phyloP scores from a whole-genome alignment of 2,329 filamentous ascomycete species.

The Arthroderma sp. region DNA sequence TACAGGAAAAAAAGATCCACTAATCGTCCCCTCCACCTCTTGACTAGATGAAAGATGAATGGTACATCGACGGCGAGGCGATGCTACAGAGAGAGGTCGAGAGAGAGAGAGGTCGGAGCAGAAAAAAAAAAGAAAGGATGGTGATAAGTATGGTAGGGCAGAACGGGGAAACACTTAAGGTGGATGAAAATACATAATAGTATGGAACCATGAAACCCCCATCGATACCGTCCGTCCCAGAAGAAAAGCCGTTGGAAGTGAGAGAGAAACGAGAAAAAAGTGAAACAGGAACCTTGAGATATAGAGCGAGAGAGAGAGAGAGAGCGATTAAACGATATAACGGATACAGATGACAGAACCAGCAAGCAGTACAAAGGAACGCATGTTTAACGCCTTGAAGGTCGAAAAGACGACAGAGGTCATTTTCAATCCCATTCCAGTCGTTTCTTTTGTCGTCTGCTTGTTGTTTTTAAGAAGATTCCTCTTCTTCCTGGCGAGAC shows the following conservation, averaged over 20 bases:
- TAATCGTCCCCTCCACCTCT: background rate
- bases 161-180: constrained; percentile 2
- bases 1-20: background rate
- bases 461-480: constrained; percentile 11
- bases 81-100: background rate
- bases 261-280: background rate
- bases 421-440: background rate
- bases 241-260: background rate
- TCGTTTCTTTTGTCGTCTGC: background rate
- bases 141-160: background rate
- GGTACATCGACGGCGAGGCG: background rate
- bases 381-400: background rate
- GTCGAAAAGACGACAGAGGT: background rate
- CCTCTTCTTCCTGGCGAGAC: constrained; percentile 14
- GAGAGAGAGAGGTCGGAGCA: background rate
- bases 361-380: background rate
- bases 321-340: constrained; percentile 5
- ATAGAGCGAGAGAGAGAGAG: background rate
- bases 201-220: constrained; percentile 6
- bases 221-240: constrained; percentile 11
- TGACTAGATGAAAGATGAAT: background rate
- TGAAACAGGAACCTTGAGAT: background rate
- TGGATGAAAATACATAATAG: constrained; percentile 5
- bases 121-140: background rate
- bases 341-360: background rate